Evolutionary conservation across 257 asterid genomes (phyloP).

Genomic region (Plantago ovata): DNA sequence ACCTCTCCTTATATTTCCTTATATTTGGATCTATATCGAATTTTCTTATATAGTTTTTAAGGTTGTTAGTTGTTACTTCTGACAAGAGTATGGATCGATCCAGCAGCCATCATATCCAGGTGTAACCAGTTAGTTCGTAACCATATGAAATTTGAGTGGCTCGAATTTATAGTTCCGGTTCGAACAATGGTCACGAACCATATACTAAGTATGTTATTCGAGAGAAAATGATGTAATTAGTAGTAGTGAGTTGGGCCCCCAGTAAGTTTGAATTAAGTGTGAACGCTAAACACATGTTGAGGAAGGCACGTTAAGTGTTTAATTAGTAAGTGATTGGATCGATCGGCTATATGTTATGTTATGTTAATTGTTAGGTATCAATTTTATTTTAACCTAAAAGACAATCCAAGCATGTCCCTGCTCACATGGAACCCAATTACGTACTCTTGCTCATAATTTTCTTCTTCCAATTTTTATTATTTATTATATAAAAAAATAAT

Average conservation of each 20-base stretch:
- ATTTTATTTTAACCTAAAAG: conserved; percentile 26
- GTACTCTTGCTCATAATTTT: conserved; percentile 11
- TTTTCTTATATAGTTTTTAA: no score
- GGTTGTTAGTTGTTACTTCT: no score
- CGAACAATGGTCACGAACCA: no score
- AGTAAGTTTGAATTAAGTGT: conserved; percentile 16
- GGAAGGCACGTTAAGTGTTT: conserved; percentile 23
- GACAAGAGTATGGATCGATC: no score
- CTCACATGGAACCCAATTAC: conserved; percentile 49
- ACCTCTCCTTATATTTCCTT: no score
- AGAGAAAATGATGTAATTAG: not conserved
- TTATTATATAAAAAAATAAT: not conserved
- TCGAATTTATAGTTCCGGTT: no score
- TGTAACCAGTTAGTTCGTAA: no score
- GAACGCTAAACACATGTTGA: conserved; percentile 22
- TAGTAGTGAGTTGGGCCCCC: conserved; percentile 9
- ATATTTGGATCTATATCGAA: no score
- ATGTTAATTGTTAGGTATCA: conserved; percentile 12
- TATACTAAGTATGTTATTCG: no score
- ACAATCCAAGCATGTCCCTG: conserved; percentile 26
- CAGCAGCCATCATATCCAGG: no score
- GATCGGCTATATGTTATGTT: conserved; percentile 38
- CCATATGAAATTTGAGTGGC: no score
- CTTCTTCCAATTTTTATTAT: conserved; percentile 17
- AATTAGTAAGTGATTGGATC: conserved; percentile 19